Base-by-base conservation (phyloP, 202 grass and related monocot species). In the Setaria italica region DNA sequence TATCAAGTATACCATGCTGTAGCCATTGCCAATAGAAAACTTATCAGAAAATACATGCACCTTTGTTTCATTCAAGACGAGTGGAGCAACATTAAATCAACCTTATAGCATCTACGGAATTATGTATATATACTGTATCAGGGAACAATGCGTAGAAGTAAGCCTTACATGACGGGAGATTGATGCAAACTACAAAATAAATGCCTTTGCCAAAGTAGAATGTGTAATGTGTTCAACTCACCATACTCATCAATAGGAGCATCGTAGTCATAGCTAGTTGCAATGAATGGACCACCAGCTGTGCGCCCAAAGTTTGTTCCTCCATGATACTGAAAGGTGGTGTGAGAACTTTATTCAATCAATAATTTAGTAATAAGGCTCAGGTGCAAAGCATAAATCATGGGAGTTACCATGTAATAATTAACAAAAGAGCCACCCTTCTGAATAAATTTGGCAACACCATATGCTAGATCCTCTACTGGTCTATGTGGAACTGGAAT, bases 341-440 rank as follows among this genome's bases (percentile, higher is more conserved):
- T 59, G 53, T 21, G 8, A 62, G 21, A 81, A 60, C 43, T 57
- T 54, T 62, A 34, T 48, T 77, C 7, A 78, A 39, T 59, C 65
- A 77, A 76, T 71, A 79, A 58, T 57, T 80, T 78, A 66, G 60
- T 72, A 73, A 59, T 37, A 56, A 71, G 37, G 7, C 78, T 87
- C 68, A 76, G 42, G 11, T 80, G 77, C 80, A 35, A 45, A 72
- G 43, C n/a, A 85, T 76, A 50, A 48, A 79, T 64, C 5, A 25
- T 60, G 78, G 55, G 64, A 83, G 19, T 84, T 88, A 98, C 95
- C 95, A 98, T 98, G 72, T 98, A 98, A 79, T 98, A 98, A 84
- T 95, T 98, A 74, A 98, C 86, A 92, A 95, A 95, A 85, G 95
- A 95, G 73, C 95, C 93, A n/a, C 95, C 93, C 62, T 98, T 95